Base-by-base conservation (phyloP, 768 basidiomycete genomes). In the Tylopilus felleus region DNA sequence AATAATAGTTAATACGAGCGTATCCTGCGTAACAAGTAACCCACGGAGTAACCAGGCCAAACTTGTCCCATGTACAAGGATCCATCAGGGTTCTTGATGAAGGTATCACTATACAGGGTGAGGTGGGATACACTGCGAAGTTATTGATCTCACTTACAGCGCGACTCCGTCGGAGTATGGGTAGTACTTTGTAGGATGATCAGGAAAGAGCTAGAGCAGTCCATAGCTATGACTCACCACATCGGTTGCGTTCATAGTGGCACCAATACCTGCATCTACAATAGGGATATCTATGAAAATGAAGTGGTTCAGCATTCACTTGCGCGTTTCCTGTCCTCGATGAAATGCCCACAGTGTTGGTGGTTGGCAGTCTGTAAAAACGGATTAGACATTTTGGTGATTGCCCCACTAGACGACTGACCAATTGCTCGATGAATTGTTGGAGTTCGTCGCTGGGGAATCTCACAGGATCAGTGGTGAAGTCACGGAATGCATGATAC, bases 1-100 rank as follows among this genome's bases (percentile, higher is more conserved):
- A 35, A 25, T 2, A 39, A 8, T 33, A 57, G 45, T 33, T 17
- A 38, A 38, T 2, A 36, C 10, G 7, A 35, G 13, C 3, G 14
- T n/a, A 42, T 5, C 13, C n/a, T 19, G 13, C 6, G 6, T 10
- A 14, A 5, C 16, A 43, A 8, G 4, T 28, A 31, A 63, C 76
- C 17, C 33, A 83, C 86, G 8, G 85, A 84, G 68, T 81, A 85
- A 22, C 88, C 86, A 16, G 88, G 87, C 88, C 86, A 90, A 9
- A 89, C 88, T 63, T 84, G 77, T 12, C 90, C 90, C 1, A 88
- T 64, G 66, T 86, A 90, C 60, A 84, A 78, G 35, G 83, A 78
- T 0, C 83, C 84, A 61, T 91, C 84, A 0, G 84, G 84, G 65
- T 91, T 90, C 60, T 82, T 88, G 47, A 92, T 79, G 67, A 84